A percentile compares a stretch with the other conserved stretches of the same genome.
Evolutionary conservation across 192 early-diverging fungal species (phyloP).

Genomic region (Coemansia sp.): DNA sequence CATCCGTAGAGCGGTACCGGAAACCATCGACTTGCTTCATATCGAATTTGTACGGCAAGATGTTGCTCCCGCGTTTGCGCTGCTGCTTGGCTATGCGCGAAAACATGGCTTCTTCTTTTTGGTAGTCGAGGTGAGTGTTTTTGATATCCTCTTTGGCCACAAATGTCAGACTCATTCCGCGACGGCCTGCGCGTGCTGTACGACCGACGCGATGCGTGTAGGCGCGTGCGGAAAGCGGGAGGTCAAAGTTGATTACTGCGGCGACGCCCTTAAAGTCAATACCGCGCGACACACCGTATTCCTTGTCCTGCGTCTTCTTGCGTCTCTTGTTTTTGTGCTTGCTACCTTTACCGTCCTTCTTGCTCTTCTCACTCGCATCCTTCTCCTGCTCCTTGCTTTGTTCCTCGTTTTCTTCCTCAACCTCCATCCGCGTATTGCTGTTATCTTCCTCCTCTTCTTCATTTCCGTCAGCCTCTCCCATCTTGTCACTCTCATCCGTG

Average conservation of each 20-base stretch:
- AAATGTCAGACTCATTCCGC: slow-evolving; percentile 88
- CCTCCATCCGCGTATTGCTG: slow-evolving; percentile 37
- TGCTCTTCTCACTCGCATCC: slow-evolving; percentile 24
- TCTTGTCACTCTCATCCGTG: slow-evolving; percentile 82
- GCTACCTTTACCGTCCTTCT: slow-evolving; percentile 10
- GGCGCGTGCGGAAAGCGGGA: slow-evolving; percentile 85
- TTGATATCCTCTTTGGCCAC: slow-evolving; percentile 59
- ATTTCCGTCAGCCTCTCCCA: slow-evolving; percentile 64
- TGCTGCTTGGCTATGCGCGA: slow-evolving; percentile 74
- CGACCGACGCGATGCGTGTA: slow-evolving; percentile 99
- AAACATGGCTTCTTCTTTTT: slow-evolving; percentile 67
- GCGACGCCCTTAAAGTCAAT: slow-evolving; percentile 99
- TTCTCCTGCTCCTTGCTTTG: slow-evolving; percentile 19
- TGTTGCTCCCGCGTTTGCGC: slow-evolving; percentile 41
- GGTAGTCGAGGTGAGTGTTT: slow-evolving; percentile 14
- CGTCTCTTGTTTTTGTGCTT: slow-evolving; percentile 42
- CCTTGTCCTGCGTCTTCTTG: slow-evolving; percentile 64
- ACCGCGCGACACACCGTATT: slow-evolving; percentile 97
- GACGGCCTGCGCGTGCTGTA: slow-evolving; percentile 88
- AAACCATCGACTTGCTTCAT: slow-evolving; percentile 90
- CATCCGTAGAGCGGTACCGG: slow-evolving; percentile 85
- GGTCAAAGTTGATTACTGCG: slow-evolving; percentile 98
- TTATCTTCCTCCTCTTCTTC: slow-evolving; percentile 59
- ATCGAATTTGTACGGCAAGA: slow-evolving; percentile 83
- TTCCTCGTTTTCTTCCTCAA: slow-evolving; percentile 27